Conservation (phyloP, 2,329 filamentous ascomycete genomes). For the Cercospora zeae-maydis region DNA sequence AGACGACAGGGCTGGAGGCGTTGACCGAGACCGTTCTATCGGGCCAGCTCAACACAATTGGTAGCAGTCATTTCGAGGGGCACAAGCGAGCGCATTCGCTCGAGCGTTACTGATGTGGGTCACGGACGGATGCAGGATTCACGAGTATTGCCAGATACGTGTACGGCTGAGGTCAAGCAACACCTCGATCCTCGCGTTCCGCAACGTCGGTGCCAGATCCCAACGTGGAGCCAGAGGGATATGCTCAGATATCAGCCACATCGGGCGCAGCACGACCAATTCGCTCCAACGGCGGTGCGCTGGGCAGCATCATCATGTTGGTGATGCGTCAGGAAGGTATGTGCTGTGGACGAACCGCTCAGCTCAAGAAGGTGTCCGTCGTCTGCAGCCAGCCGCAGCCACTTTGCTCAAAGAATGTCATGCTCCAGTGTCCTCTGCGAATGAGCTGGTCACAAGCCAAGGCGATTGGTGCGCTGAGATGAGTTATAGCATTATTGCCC, state of each 20-base stretch:
- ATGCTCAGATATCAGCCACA: background rate
- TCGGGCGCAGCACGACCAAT: background rate
- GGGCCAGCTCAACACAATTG: background rate
- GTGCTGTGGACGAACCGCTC: background rate
- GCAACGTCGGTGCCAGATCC: background rate
- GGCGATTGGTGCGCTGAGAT: background rate
- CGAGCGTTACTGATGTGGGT: background rate
- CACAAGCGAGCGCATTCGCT: background rate
- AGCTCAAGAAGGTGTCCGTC: background rate
- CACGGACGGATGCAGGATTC: background rate
- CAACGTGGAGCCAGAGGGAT: background rate
- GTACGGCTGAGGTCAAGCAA: slow-evolving; percentile 5
- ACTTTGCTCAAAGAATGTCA: background rate
- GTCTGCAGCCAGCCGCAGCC: background rate
- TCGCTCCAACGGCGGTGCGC: background rate
- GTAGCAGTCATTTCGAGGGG: background rate
- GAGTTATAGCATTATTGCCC: background rate
- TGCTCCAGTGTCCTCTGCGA: background rate
- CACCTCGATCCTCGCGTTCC: background rate
- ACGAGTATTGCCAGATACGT: background rate
- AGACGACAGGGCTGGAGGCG: background rate
- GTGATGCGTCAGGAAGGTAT: background rate
- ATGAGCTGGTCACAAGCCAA: background rate
- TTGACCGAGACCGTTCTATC: background rate
- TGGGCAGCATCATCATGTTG: background rate